These are phyloP conservation scores for Botrytis deweyae DNA, from an alignment of 2,329 filamentous ascomycete species.

Conservation along the genomic window DNA sequence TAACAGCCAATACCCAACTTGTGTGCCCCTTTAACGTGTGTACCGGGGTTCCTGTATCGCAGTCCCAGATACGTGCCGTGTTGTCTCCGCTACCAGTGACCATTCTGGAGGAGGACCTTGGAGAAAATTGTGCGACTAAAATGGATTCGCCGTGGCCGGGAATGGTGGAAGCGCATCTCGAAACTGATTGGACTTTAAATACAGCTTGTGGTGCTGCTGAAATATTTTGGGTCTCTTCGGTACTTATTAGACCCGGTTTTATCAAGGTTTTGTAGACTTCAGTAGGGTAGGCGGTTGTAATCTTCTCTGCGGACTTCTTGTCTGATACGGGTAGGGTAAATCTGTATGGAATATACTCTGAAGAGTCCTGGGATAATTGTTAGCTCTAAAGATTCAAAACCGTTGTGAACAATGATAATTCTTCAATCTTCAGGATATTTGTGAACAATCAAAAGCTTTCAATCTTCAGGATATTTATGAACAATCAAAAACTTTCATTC, in stretches of 20 bases:
- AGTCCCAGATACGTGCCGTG: conserved; percentile 91
- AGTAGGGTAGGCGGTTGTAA: conserved; percentile 36
- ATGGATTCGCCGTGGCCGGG: conserved; percentile 92
- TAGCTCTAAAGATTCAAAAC: background rate
- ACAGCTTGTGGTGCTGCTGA: conserved; percentile 80
- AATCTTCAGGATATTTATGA: rapidly evolving
- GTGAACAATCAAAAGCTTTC: background rate
- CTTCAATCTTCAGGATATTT: too few relatives aligned
- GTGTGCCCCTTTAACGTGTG: conserved; percentile 84
- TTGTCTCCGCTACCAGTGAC: conserved; percentile 89
- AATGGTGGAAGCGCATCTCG: conserved; percentile 83
- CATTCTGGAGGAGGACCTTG: conserved; percentile 70
- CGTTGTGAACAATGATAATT: background rate
- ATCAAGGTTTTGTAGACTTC: conserved; percentile 51
- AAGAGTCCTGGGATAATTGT: conserved; percentile 48
- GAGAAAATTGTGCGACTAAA: conserved; percentile 81
- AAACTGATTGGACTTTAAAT: conserved; percentile 89
- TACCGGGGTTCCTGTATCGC: conserved; percentile 85
- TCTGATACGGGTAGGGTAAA: conserved; percentile 53
- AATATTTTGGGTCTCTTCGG: conserved; percentile 46
- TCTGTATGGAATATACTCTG: conserved; percentile 64
- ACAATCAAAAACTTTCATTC: background rate
- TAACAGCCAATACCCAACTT: conserved; percentile 84
- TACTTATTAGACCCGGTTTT: conserved; percentile 37
- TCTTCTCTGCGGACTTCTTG: too few relatives aligned